Evolutionary conservation across 2,329 filamentous ascomycete genomes (phyloP).

Genomic region (Fusarium pseudocircinatum): DNA sequence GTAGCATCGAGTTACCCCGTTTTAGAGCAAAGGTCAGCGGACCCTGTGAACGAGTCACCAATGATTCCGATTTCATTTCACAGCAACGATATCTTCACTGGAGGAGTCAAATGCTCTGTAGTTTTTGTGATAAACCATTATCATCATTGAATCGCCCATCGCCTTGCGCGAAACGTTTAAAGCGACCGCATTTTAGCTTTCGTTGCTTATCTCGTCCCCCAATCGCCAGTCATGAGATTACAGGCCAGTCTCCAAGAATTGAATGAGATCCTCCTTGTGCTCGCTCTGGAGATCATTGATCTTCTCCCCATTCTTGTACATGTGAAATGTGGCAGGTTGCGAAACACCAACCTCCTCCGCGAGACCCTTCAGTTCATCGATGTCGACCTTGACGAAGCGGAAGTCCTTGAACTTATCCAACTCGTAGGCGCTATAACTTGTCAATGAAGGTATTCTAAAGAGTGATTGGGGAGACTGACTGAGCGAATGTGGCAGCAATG

Average conservation of each 20-base stretch:
- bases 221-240: accelerated
- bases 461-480: neutral
- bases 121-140: accelerated
- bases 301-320: conserved; percentile 26
- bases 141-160: accelerated
- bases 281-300: conserved; percentile 18
- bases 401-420: conserved; percentile 32
- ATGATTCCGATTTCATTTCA: neutral
- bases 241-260: conserved; percentile 19
- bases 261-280: conserved; percentile 8
- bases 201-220: accelerated
- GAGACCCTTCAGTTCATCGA: conserved; percentile 17
- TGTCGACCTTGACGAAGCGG: conserved; percentile 28
- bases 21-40: neutral
- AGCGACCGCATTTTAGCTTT: neutral
- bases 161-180: accelerated
- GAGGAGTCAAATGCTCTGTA: accelerated
- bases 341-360: conserved; percentile 12
- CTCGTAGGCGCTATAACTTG: neutral
- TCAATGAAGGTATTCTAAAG: neutral
- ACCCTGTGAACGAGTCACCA: accelerated
- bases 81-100: accelerated
- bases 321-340: conserved; percentile 14
- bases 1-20: neutral
- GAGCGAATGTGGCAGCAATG: conserved; percentile 25